A percentile compares a stretch with the other conserved stretches of the same genome.
phyloP scores from a whole-genome alignment of 352 stramenopile species.

The Phytophthora chlamydospora region DNA sequence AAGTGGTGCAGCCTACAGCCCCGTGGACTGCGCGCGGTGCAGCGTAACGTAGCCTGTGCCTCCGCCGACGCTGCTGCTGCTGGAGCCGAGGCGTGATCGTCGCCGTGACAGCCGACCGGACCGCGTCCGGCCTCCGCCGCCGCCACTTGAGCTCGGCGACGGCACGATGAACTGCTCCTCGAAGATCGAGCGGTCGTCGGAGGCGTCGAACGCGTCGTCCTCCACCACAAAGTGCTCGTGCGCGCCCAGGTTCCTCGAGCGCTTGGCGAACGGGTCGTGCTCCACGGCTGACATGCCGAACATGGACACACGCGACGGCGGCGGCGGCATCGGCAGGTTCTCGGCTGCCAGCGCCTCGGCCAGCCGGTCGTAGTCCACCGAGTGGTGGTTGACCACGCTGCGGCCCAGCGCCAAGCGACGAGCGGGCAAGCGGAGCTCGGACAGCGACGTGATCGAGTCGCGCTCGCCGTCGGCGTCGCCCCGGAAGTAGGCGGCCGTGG shows the following conservation, averaged over 20 bases:
- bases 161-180: constrained; percentile 34
- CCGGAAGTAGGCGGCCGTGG: constrained; percentile 60
- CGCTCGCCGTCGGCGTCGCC: constrained; percentile 31
- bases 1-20: constrained; percentile 15
- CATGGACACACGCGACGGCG: constrained; percentile 69
- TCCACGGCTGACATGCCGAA: constrained; percentile 58
- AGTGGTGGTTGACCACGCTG: constrained; percentile 72
- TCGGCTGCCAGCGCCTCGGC: constrained; percentile 43
- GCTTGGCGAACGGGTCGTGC: constrained; percentile 61
- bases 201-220: constrained; percentile 33
- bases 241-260: constrained; percentile 45
- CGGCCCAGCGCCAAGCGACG: constrained; percentile 50
- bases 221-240: constrained; percentile 73
- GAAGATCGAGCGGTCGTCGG: constrained; percentile 37
- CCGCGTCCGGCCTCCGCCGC: constrained; percentile 7
- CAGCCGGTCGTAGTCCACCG: constrained; percentile 58
- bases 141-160: constrained; percentile 29
- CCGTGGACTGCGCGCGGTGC: constrained; percentile 27
- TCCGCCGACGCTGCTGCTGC: constrained; percentile 23
- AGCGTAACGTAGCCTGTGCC: constrained; percentile 29
- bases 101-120: constrained; percentile 21
- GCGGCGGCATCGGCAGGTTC: constrained; percentile 50
- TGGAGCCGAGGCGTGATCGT: constrained; percentile 31
- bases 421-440: constrained; percentile 45
- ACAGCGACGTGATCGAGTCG: constrained; percentile 50